Evolutionary conservation across 306 rosid genomes (phyloP).

Genomic region (Vachellia pachyceras): DNA sequence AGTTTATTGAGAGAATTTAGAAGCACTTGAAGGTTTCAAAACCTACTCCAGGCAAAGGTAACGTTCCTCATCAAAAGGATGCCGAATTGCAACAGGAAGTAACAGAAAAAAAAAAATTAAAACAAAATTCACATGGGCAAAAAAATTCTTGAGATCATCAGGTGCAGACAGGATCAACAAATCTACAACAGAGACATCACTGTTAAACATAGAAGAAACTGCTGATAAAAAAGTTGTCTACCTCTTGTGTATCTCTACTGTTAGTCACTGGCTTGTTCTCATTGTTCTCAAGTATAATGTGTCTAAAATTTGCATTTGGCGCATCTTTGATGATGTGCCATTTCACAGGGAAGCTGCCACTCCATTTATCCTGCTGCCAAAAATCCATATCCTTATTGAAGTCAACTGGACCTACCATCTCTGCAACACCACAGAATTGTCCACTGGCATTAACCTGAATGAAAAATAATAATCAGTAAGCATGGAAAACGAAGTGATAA

Average conservation of each 20-base stretch:
- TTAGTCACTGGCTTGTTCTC: conserved; percentile 98
- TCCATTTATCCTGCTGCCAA: conserved; percentile 99
- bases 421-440: conserved; percentile 91
- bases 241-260: conserved; percentile 98
- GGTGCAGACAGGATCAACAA: neutral
- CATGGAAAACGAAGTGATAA: neutral
- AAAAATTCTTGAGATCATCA: neutral
- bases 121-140: neutral
- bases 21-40: neutral
- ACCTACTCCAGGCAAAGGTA: neutral
- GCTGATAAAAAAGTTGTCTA: conserved; percentile 31
- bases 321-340: conserved; percentile 94
- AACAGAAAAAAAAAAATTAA: no score
- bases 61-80: neutral
- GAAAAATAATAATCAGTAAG: conserved; percentile 22
- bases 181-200: neutral
- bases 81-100: neutral
- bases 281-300: conserved; percentile 86
- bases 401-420: conserved; percentile 86
- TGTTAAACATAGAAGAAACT: conserved; percentile 11
- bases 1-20: neutral
- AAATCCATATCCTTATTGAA: conserved; percentile 88
- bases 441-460: conserved; percentile 94
- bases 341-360: conserved; percentile 92
- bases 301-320: conserved; percentile 78